Percentiles rank a stretch among this genome's conserved stretches.
phyloP scores from a whole-genome alignment of 345 rosid species.

The Salix exigua region DNA sequence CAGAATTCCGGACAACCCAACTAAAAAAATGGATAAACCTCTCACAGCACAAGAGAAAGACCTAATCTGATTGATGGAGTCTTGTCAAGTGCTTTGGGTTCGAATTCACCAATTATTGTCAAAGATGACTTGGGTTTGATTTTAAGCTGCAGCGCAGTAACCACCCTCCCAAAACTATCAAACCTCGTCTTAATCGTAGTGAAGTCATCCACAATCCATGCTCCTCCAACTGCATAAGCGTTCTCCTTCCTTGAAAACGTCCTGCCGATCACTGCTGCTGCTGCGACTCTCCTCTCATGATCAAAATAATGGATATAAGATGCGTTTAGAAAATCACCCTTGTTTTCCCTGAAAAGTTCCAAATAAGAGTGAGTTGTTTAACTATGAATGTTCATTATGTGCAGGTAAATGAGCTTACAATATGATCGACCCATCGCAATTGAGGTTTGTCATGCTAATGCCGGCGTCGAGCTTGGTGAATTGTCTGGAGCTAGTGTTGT shows the following conservation, averaged over 20 bases:
- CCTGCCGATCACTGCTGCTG: not conserved
- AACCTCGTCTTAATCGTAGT: not conserved
- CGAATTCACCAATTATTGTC: not conserved
- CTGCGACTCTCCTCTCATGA: not conserved
- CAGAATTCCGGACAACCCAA: not conserved
- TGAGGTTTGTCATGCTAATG: not conserved
- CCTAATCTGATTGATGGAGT: not conserved
- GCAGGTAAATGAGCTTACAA: not conserved
- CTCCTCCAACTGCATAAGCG: not conserved
- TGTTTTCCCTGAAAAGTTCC: not conserved
- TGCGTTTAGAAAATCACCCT: not conserved
- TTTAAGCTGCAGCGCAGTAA: not conserved
- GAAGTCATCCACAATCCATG: not conserved
- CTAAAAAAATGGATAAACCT: not conserved
- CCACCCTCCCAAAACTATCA: not conserved
- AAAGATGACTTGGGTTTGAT: not conserved
- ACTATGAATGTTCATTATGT: not conserved
- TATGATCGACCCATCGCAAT: not conserved
- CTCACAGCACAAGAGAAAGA: not conserved
- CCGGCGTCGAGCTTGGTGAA: not conserved
- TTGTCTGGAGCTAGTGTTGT: not conserved
- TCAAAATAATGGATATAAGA: too few relatives aligned
- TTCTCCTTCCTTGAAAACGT: not conserved
- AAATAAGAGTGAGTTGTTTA: not conserved
- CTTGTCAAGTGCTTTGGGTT: not conserved